Evolutionary conservation across 495 filamentous ascomycete species (phyloP).

Genomic region (Neurospora sp.): DNA sequence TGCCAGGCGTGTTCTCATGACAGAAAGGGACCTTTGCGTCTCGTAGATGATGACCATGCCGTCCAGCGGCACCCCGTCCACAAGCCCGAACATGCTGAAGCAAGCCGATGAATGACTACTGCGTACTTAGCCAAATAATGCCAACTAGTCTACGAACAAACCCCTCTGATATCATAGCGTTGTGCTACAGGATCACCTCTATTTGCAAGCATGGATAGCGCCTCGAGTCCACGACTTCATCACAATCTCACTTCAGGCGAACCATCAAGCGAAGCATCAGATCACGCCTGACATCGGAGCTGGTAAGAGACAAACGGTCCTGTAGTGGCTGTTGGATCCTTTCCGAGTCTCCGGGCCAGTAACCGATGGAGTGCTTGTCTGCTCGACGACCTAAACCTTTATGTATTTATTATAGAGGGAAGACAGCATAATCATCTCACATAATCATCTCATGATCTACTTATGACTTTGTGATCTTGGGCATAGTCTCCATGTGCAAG

Average conservation of each 20-base stretch:
- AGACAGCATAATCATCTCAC: not conserved
- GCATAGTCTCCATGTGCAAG: not conserved
- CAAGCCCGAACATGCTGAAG: not conserved
- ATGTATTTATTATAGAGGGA: not conserved
- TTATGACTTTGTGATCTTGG: not conserved
- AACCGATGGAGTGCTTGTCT: not conserved
- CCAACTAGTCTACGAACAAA: not conserved
- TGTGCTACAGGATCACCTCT: not conserved
- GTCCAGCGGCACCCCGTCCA: not conserved
- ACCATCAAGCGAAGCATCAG: not conserved
- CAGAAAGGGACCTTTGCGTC: not conserved
- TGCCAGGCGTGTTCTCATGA: not conserved
- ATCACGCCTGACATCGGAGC: not conserved
- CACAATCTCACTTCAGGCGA: not conserved
- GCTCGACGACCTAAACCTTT: not conserved
- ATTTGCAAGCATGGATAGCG: not conserved
- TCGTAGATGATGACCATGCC: not conserved
- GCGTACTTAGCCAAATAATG: not conserved
- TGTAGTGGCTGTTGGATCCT: not conserved
- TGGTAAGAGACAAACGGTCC: not conserved
- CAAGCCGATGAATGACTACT: not conserved
- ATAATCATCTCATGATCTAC: not conserved
- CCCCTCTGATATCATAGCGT: not conserved
- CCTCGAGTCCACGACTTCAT: not conserved
- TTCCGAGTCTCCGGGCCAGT: not conserved